phyloP scores from a whole-genome alignment of 2,329 filamentous ascomycete genomes.

The Colletotrichum chrysophilum region DNA sequence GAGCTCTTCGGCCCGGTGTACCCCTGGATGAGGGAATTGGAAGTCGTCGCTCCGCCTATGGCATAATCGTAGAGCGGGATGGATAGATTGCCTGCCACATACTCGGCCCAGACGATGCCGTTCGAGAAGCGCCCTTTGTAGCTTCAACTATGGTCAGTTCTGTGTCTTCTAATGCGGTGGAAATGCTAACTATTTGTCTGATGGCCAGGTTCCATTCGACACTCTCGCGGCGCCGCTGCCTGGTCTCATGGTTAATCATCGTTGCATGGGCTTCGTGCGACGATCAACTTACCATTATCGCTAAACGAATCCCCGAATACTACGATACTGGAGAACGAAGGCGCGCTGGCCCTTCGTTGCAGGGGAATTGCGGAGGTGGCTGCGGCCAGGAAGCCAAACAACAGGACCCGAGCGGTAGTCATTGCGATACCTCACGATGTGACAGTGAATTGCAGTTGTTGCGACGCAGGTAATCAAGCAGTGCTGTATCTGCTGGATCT shows the following conservation, averaged over 20 bases:
- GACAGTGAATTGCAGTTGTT: accelerated
- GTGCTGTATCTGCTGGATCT: not conserved
- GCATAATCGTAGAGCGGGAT: conserved; percentile 19
- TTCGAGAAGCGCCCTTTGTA: conserved; percentile 16
- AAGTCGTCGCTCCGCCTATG: conserved; percentile 9
- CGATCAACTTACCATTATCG: conserved; percentile 2
- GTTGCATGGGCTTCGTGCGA: not conserved
- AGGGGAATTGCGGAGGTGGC: not conserved
- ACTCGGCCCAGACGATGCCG: conserved; percentile 16
- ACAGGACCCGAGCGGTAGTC: not conserved
- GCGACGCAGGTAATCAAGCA: not conserved
- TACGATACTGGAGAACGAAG: not conserved
- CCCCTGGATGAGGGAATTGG: conserved; percentile 2
- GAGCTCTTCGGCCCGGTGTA: conserved; percentile 5
- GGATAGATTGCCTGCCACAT: conserved; percentile 11
- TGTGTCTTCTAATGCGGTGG: no score
- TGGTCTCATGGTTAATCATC: not conserved
- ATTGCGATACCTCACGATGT: not conserved
- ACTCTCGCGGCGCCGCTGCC: conserved; percentile 7
- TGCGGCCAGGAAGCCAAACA: not conserved
- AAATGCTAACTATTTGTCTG: conserved; percentile 1
- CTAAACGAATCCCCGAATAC: conserved; percentile 15
- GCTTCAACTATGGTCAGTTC: not conserved
- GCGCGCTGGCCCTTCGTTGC: not conserved
- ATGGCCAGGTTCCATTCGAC: conserved; percentile 10